Conservation (phyloP, 192 early-diverging fungal species). For the Spinellus fusiger region DNA sequence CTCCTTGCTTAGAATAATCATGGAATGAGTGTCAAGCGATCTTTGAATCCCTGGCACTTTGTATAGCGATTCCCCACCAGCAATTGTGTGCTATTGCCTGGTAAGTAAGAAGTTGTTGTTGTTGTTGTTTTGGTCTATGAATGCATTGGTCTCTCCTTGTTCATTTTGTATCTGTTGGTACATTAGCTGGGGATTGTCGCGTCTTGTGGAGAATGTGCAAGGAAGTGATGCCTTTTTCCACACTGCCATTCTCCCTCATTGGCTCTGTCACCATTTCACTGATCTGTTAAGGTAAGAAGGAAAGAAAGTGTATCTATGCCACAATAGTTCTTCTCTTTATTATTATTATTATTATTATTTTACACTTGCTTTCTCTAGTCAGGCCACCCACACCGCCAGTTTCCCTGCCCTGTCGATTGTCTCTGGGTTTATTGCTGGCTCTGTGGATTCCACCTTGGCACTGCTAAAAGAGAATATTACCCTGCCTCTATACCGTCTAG, state of each 20-base stretch:
- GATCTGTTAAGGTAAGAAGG: conserved; percentile 12
- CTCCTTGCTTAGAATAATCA: background rate
- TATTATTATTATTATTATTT: too few relatives aligned
- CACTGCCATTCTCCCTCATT: background rate
- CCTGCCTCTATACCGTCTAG: too few relatives aligned
- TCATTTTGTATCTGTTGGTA: background rate
- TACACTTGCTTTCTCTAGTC: too few relatives aligned
- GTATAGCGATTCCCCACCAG: conserved; percentile 6
- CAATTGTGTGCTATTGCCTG: conserved; percentile 21
- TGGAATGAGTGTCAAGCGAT: conserved; percentile 10
- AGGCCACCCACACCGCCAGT: too few relatives aligned
- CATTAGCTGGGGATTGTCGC: conserved; percentile 28
- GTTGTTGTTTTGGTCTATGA: background rate
- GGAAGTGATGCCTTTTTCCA: conserved; percentile 9
- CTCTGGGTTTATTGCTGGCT: too few relatives aligned
- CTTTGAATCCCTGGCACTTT: conserved; percentile 13
- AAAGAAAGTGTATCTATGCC: background rate
- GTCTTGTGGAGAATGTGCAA: conserved; percentile 26
- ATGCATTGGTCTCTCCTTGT: background rate
- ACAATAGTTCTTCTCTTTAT: too few relatives aligned
- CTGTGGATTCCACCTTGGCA: too few relatives aligned
- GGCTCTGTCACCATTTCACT: conserved; percentile 11
- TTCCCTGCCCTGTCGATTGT: too few relatives aligned
- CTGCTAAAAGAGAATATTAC: too few relatives aligned
- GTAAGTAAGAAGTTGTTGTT: background rate